Evolutionary conservation across 75 land plant species (phyloP).

Genomic region (Selaginella tamariscina): DNA sequence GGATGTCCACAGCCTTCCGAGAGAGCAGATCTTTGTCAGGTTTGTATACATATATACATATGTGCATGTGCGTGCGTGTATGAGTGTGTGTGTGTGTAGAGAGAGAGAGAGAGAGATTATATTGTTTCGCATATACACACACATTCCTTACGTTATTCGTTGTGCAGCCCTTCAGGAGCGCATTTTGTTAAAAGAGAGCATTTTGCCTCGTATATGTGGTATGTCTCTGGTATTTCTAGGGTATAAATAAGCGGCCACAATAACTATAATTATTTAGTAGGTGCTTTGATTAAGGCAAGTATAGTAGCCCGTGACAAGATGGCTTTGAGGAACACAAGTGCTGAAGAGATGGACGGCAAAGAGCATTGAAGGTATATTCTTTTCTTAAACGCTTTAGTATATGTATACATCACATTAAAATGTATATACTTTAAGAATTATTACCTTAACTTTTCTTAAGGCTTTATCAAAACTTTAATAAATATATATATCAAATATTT

Average conservation of each 20-base stretch:
- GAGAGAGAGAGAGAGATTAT: too few relatives aligned
- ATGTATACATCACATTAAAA: too few relatives aligned
- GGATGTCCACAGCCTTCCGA: constrained; percentile 16
- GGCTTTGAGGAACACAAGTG: constrained; percentile 7
- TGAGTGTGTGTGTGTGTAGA: too few relatives aligned
- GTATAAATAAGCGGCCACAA: background rate
- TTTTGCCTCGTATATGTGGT: constrained; percentile 33
- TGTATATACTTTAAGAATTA: too few relatives aligned
- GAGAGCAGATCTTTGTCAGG: constrained; percentile 19
- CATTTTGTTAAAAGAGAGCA: constrained; percentile 22
- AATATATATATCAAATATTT: too few relatives aligned
- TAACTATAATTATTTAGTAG: constrained; percentile 11
- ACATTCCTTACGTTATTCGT: background rate
- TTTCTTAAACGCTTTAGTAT: too few relatives aligned
- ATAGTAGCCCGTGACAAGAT: constrained; percentile 24
- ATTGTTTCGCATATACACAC: too few relatives aligned
- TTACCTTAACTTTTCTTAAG: too few relatives aligned
- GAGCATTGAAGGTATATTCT: constrained; percentile 24
- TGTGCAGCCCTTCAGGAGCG: constrained; percentile 28
- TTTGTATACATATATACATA: too few relatives aligned
- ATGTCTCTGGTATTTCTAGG: background rate
- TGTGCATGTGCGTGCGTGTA: too few relatives aligned
- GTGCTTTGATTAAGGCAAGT: constrained; percentile 27
- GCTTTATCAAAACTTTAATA: too few relatives aligned
- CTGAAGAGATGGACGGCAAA: constrained; percentile 28